phyloP scores from a whole-genome alignment of 2,329 filamentous ascomycete genomes.

The Nakataea oryzae region DNA sequence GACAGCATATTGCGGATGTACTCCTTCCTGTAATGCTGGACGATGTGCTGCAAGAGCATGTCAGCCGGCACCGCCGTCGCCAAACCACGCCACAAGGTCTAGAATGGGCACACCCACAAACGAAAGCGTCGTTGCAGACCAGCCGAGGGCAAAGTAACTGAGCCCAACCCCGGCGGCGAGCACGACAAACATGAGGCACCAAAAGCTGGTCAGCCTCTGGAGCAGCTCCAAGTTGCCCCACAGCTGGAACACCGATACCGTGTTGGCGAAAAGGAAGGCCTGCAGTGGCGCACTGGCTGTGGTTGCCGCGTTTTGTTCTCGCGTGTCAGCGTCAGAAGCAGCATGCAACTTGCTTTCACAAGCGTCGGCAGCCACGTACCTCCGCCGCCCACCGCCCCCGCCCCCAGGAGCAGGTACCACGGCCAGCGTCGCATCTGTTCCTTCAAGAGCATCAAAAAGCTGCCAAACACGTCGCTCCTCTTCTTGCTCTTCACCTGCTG shows the following conservation, averaged over 20 bases:
- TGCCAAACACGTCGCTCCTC: constrained; percentile 28
- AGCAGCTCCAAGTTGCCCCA: constrained; percentile 19
- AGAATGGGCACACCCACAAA: constrained; percentile 15
- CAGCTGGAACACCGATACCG: constrained; percentile 38
- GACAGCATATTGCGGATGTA: constrained; percentile 49
- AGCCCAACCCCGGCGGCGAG: constrained; percentile 42
- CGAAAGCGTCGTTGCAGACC: constrained; percentile 33
- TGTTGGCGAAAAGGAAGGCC: constrained; percentile 43
- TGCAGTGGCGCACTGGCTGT: constrained; percentile 26
- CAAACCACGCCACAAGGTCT: not conserved
- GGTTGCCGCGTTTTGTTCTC: not conserved
- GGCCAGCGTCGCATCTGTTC: constrained; percentile 41
- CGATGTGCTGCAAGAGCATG: constrained; percentile 23
- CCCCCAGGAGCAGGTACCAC: constrained; percentile 34
- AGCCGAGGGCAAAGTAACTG: constrained; percentile 41
- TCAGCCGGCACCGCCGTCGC: not conserved
- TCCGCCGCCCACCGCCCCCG: constrained; percentile 25
- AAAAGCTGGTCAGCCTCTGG: constrained; percentile 39
- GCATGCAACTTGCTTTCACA: constrained; percentile 7
- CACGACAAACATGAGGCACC: constrained; percentile 54
- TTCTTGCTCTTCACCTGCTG: constrained; percentile 14
- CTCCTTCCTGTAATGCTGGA: constrained; percentile 44
- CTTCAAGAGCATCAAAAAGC: constrained; percentile 42
- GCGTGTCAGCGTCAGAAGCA: constrained; percentile 15
- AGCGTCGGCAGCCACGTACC: constrained; percentile 23